Base-by-base conservation (phyloP, 768 basidiomycete species). In the Ramaria sp. region DNA sequence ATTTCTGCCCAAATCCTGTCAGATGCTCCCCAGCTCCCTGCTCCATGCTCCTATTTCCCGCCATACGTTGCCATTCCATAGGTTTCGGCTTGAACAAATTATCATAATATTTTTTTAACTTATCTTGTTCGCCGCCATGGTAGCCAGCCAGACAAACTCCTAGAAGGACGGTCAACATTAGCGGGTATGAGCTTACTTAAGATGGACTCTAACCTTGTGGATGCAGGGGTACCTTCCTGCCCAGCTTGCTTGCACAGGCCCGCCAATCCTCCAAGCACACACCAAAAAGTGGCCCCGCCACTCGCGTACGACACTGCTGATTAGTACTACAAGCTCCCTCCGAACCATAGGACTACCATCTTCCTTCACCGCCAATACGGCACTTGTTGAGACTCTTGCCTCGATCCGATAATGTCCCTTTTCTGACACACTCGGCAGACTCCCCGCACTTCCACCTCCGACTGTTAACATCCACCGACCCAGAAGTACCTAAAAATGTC, bases 311-410 rank as follows among this genome's bases (percentile, higher is more conserved):
- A 98, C 74, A 64, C 89, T 91, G 65, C 91, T 93, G 56, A 98
- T 83, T 39, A 98, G 77, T 39, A 97, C 80, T 34, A 97, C 75
- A 20, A 97, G 75, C 68, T 98, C 96, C 71, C 96, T 96, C 58
- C 95, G 76, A 11, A 94, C 95, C 85, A 96, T 90, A 0, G 96
- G 95, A 58, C 89, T 91, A 1, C 91, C 96, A 67, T 99, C 96
- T 55, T 91, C 91, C 68, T 91, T 88, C 53, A 90, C 86, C 9
- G 87, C 86, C 45, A 97, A 78, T 9, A 89, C 84, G 1, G 91
- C 88, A 22, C 88, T 89, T 11, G 91, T 95, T 6, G 86, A 91
- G 20, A 97, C 82, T 4, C 90, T 90, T 0, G 96, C 88, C 68
- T 98, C 95, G 79, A 94, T 82, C 67, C 73, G 11, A 65, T 63